Percentiles rank a stretch among this genome's conserved stretches.
phyloP scores from a whole-genome alignment of 345 rosid species.

The Melaleuca alternifolia region DNA sequence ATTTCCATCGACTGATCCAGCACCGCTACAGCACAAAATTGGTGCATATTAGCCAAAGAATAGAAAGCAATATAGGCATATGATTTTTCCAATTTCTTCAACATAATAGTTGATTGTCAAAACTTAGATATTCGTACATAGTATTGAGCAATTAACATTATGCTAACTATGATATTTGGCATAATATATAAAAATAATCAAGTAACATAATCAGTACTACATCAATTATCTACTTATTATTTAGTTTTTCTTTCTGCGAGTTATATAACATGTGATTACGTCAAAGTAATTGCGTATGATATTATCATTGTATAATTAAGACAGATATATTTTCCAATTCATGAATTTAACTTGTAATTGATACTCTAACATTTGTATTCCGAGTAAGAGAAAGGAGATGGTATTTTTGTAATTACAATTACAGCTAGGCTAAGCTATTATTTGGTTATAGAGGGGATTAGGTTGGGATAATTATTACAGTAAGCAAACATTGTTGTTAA shows the following conservation, averaged over 20 bases:
- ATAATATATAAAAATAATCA: neutral
- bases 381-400: neutral
- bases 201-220: too few relatives aligned
- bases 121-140: neutral
- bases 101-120: neutral
- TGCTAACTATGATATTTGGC: neutral
- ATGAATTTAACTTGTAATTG: too few relatives aligned
- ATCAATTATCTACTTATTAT: neutral
- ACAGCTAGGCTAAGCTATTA: neutral
- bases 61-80: neutral
- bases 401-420: too few relatives aligned
- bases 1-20: neutral
- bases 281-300: neutral
- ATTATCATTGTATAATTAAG: neutral
- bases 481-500: too few relatives aligned
- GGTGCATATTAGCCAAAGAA: neutral
- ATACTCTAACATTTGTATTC: neutral
- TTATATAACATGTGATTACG: neutral
- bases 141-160: neutral
- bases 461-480: too few relatives aligned
- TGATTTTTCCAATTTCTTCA: neutral
- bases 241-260: neutral
- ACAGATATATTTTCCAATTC: too few relatives aligned
- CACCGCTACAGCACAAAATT: neutral
- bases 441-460: too few relatives aligned